Base-by-base conservation (phyloP, 2,329 filamentous ascomycete species). In the Diaporthe caulivora region DNA sequence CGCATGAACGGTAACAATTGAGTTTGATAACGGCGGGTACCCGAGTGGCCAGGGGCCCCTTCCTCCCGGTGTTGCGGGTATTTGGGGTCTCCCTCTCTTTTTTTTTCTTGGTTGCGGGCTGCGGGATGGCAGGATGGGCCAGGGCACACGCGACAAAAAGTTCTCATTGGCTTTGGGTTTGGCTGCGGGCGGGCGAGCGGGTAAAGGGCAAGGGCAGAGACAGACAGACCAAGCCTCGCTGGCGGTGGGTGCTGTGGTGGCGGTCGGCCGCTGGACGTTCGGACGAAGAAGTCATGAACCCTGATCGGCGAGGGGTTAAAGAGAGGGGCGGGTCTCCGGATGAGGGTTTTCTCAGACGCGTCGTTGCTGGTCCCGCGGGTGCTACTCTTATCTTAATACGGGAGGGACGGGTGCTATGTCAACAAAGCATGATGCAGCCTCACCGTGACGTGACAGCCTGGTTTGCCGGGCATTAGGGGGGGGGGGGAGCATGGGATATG, bases 1-100 rank as follows among this genome's bases (percentile, higher is more conserved):
- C 31, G 62, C 62, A 67, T 67, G 31, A 67, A 67, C 47, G 62
- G 62, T 67, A 53, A 37, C 47, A 53, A 67, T 67, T 67, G 47
- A 67, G 62, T 67, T 67, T 67, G 62, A 67, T 67, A 67, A 67
- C 47, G 62, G 62, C 62, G 62, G 62, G 62, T 53, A 67, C 62
- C 17, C 2, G 31, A 18, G 21, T 51, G n/a, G 29, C 31, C 47
- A n/a, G 47, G 62, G 60, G n/a, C n/a, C n/a, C n/a, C n/a, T n/a
- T n/a, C n/a, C n/a, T 24, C 8, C 44, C 21, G 37, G 40, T 21
- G 37, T 40, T 40, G 40, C 40, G 58, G 60, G 60, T 51, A n/a
- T 47, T n/a, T n/a, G n/a, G n/a, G n/a, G n/a, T n/a, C n/a, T n/a
- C n/a, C n/a, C n/a, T n/a, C n/a, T n/a, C n/a, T n/a, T n/a, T n/a